Percentiles rank a stretch among this genome's conserved stretches.
Conservation (phyloP, 441 rosid species). For the Adansonia rubrostipa region DNA sequence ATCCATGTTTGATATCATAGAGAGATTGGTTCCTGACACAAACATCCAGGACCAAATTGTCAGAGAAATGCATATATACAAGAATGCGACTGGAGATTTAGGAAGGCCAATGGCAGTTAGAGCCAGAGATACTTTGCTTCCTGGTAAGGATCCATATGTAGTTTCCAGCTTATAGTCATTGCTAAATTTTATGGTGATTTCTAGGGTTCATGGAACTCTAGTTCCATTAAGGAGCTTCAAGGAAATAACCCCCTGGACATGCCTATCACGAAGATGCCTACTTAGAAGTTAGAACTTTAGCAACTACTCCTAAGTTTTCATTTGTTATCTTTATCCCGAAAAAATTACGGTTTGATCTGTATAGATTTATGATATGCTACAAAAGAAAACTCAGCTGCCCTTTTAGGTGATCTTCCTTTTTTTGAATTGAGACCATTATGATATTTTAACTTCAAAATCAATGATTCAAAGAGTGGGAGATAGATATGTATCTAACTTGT, state of each 20-base stretch:
- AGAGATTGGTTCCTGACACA: constrained; percentile 73
- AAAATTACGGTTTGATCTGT: background rate
- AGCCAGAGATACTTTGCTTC: constrained; percentile 78
- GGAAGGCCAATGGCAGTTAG: constrained; percentile 87
- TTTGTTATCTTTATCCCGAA: constrained; percentile 14
- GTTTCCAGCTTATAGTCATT: constrained; percentile 18
- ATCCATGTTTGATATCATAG: constrained; percentile 83
- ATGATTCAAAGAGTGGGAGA: constrained; percentile 9
- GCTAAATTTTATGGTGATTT: background rate
- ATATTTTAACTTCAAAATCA: background rate
- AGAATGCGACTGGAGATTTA: constrained; percentile 78
- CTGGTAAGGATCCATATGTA: constrained; percentile 53
- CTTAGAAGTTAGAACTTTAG: background rate
- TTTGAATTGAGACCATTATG: background rate
- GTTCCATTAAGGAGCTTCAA: background rate
- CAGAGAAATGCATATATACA: constrained; percentile 72
- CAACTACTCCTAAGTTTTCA: background rate
- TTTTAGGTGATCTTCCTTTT: background rate
- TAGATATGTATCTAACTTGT: background rate
- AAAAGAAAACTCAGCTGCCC: background rate
- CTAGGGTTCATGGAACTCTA: background rate
- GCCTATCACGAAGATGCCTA: background rate
- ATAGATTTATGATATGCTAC: background rate
- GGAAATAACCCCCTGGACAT: background rate
- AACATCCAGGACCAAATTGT: constrained; percentile 74